Percentiles rank a stretch among this genome's conserved stretches.
Evolutionary conservation across 306 rosid species (phyloP).

Genomic region (Quercus glauca): DNA sequence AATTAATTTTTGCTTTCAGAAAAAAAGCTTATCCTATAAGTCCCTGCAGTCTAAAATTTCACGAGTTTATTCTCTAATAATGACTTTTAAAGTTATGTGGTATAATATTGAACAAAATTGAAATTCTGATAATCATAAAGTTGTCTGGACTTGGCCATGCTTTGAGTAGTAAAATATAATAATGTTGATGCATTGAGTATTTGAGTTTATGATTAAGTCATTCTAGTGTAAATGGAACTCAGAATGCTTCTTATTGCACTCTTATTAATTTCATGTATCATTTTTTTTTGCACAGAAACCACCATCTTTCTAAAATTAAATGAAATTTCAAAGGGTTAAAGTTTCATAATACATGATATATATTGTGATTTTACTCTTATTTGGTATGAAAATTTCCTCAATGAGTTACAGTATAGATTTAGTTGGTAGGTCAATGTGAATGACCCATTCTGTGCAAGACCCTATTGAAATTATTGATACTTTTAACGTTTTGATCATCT

Average conservation of each 20-base stretch:
- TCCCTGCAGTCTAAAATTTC: not conserved
- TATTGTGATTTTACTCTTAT: not conserved
- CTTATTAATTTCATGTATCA: not conserved
- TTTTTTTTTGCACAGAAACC: not conserved
- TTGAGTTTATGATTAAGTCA: not conserved
- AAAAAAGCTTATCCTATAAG: not conserved
- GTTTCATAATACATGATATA: not conserved
- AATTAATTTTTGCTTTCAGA: not conserved
- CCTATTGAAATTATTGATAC: not conserved
- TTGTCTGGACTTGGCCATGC: not conserved
- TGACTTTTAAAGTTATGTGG: not conserved
- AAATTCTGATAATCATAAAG: not conserved
- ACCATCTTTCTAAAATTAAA: not conserved
- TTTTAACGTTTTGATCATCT: not conserved
- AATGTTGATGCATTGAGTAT: not conserved
- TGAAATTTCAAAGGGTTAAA: not conserved
- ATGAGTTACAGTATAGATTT: not conserved
- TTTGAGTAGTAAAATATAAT: not conserved
- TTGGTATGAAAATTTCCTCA: not conserved
- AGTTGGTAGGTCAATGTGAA: not conserved
- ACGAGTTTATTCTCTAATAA: not conserved
- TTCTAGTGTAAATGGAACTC: not conserved
- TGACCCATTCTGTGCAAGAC: not conserved
- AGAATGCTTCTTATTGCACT: not conserved
- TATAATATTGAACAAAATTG: not conserved